Evolutionary conservation across 1,139 yeast species (phyloP), one percentile per base, ranked within the genome.

Genomic region (Kurtzmaniella quercitrusa): DNA sequence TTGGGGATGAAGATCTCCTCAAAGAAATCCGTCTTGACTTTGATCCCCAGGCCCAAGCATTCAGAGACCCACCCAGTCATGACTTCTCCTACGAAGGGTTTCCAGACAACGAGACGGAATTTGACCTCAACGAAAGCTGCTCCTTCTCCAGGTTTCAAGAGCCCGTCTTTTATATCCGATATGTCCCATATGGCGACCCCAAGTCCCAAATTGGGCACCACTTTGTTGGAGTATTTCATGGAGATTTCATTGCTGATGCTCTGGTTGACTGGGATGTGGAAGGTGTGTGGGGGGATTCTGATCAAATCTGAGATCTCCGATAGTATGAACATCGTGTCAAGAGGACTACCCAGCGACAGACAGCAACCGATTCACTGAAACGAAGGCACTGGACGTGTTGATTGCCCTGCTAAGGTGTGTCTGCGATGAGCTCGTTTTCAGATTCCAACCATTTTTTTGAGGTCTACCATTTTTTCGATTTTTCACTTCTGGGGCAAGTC

Each of bases 121-220:
- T 70, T 75, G 15, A 85, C 87, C 49, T 83, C 86, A 38, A 90
- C 82, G 55, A 75, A 91, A 2, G 93, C 77, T 1, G 93, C 90
- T 6, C 98, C 98, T 62, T 93, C 98, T n/a, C 98, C 98, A 2
- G 96, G 96, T 55, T 83, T 85, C 50, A 93, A 73, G 48, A 88
- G 72, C 2, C 98, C 98, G 55, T 93, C 98, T 44, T 87, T 87
- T 38, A 86, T 82, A 25, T 78, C 78, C 46, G 83, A 67, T 4
- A 94, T 62, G 59, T 94, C 98, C 82, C 93, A 93, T 23, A 91
- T 74, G 4, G 94, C 76, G 23, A 94, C 69, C 40, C 89, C 91
- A 8, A 94, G 74, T 1, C 99, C 98, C 21, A 90, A 70, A 56
- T 85, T 85, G 46, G 84, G 84, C 41, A 93, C 77, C 46, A 93